Conservation (phyloP, 2,329 filamentous ascomycete species). For the Alternaria ventricosa region DNA sequence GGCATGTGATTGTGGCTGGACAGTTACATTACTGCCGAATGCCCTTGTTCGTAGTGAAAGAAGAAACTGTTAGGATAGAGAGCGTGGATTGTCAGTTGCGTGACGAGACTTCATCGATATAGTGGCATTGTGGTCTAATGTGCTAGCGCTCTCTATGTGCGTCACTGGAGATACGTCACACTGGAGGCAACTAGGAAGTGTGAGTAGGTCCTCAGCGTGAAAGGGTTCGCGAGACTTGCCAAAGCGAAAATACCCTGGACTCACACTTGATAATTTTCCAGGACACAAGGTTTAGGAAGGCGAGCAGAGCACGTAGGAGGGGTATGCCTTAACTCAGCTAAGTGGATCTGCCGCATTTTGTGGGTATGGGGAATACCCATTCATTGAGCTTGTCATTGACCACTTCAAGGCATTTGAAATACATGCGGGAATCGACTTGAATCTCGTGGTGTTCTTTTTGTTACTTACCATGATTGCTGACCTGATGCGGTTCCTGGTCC, state of each 20-base stretch:
- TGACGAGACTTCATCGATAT: neutral
- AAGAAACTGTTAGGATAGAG: neutral
- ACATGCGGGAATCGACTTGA: neutral
- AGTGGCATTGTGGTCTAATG: neutral
- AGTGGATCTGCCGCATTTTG: neutral
- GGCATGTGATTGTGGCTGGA: neutral
- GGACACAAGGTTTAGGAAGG: neutral
- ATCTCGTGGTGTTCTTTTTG: neutral
- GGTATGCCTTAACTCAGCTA: neutral
- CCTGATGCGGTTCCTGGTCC: neutral
- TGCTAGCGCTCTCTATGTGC: neutral
- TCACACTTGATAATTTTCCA: neutral
- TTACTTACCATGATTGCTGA: neutral
- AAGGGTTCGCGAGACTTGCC: neutral
- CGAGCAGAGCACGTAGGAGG: neutral
- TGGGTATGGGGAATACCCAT: neutral
- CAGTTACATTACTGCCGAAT: neutral
- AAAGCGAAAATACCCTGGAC: neutral
- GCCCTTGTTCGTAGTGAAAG: neutral
- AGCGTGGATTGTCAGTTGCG: neutral
- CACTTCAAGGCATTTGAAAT: neutral
- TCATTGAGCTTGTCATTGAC: neutral
- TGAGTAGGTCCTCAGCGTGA: neutral
- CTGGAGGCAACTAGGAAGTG: neutral
- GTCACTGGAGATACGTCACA: neutral